Base-by-base conservation (phyloP, 352 stramenopile species). In the Globisporangium megalacanthum region DNA sequence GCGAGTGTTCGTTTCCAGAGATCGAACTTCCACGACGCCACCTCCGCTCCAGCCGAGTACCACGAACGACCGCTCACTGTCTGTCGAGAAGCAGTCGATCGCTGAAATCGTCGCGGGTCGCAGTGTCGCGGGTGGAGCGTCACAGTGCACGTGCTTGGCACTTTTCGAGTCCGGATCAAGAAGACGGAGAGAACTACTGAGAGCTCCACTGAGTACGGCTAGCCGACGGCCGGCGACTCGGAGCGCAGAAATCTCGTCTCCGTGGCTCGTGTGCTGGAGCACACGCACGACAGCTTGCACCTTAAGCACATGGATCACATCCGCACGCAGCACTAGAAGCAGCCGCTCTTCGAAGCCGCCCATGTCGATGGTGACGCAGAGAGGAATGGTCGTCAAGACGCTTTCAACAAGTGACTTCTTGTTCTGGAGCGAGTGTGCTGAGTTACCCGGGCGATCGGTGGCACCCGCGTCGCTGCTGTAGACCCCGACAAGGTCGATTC, bases 221-320 rank as follows among this genome's bases (percentile, higher is more conserved):
- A 66, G 19, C 5, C 49, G 29, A 65, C 49, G 19, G 37, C 20
- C 33, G 68, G 66, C 20, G 60, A 54, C 36, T 29, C 56, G 54
- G 9, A 77, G 7, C 1, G 31, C 46, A 2, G 68, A 59, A 8
- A 78, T 51, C 6, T 65, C 61, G 19, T 81, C 64, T 6, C 55
- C 57, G 2, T 31, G 10, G 1, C 51, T 14, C 37, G 68, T 47
- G 2, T 49, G 36, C 22, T 72, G 57, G 8, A 82, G 44, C 13
- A 77, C 53, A 22, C 63, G 45, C 17, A 88, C 54, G 19, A 77
- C 63, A 7, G 70, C 60, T 35, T 88, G 77, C 17, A 90, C 68
- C 45, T 88, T 90, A 9, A 88, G 55, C n/a, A 88, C 77, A 45
- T 90, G 70, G 31, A 90, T 77, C 5, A 85, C 50, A 39, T 87